Evolutionary conservation across 345 rosid species (phyloP).

Genomic region (Euphorbia tirucalli): DNA sequence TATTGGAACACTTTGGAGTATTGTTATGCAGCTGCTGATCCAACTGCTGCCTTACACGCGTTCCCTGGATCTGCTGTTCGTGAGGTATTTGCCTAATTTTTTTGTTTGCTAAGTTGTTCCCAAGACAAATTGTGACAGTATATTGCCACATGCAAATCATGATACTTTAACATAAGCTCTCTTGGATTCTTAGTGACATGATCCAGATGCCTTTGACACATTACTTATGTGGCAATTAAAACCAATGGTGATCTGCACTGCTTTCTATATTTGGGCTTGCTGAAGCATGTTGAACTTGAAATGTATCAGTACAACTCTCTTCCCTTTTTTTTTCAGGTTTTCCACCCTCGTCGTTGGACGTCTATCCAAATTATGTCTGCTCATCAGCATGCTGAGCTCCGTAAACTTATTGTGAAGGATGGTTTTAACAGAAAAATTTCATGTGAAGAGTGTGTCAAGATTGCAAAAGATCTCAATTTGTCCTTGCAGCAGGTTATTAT

Average conservation of each 20-base stretch:
- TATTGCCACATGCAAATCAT: not conserved
- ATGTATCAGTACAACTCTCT: too few species aligned
- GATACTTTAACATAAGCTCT: not conserved
- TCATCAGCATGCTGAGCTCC: conserved; percentile 74
- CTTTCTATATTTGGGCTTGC: not conserved
- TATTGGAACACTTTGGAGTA: conserved; percentile 94
- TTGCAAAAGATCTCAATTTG: conserved; percentile 79
- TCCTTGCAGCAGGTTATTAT: conserved; percentile 78
- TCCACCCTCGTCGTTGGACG: conserved; percentile 70
- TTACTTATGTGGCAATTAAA: not conserved
- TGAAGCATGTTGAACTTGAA: not conserved
- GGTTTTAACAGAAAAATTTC: conserved; percentile 53
- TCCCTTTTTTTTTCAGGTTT: conserved; percentile 51
- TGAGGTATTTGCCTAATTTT: conserved; percentile 51
- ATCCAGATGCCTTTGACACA: not conserved
- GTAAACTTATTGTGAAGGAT: conserved; percentile 41
- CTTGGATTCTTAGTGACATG: not conserved
- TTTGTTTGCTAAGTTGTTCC: conserved; percentile 10
- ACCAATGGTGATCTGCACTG: not conserved
- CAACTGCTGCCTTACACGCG: conserved; percentile 72
- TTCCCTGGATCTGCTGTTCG: conserved; percentile 94
- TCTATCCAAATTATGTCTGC: conserved; percentile 73
- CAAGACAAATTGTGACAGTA: not conserved
- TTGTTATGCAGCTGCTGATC: conserved; percentile 92
- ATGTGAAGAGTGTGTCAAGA: conserved; percentile 71